phyloP scores from a whole-genome alignment of 1,284 basidiomycete species.

The Lignosus rhinocerotis region DNA sequence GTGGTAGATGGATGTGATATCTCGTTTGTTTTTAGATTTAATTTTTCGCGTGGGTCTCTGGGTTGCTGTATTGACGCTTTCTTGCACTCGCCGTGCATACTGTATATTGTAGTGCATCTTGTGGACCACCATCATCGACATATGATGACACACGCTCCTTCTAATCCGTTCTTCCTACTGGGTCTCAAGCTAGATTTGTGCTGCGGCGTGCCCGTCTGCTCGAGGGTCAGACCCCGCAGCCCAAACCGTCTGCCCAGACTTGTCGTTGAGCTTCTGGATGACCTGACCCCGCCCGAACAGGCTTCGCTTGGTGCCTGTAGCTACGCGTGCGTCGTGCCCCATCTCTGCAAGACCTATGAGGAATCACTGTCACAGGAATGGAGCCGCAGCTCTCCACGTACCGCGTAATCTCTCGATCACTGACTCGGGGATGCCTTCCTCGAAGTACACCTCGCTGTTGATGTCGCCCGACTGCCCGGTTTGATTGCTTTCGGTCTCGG shows the following conservation, averaged over 20 bases:
- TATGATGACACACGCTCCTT: background rate
- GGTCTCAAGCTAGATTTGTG: slow-evolving; percentile 66
- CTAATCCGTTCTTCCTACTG: background rate
- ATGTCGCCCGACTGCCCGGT: slow-evolving; percentile 61
- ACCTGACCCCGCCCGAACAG: slow-evolving; percentile 94
- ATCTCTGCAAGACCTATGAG: slow-evolving; percentile 40
- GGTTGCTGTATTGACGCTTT: background rate
- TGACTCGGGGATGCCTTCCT: slow-evolving; percentile 74
- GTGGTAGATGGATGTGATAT: slow-evolving; percentile 58
- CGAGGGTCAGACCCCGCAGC: slow-evolving; percentile 86
- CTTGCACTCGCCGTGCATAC: slow-evolving; percentile 1
- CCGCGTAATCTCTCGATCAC: slow-evolving; percentile 64
- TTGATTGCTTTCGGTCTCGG: slow-evolving; percentile 55
- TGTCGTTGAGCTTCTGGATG: slow-evolving; percentile 76
- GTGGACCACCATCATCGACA: background rate
- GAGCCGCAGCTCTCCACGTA: slow-evolving; percentile 32
- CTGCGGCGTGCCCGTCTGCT: slow-evolving; percentile 84
- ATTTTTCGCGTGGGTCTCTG: background rate
- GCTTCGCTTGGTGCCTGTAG: slow-evolving; percentile 61
- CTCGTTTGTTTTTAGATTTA: background rate
- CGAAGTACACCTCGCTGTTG: slow-evolving; percentile 85
- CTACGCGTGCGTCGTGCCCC: slow-evolving; percentile 80
- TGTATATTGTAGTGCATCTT: slow-evolving; percentile 9
- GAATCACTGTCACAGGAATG: background rate
- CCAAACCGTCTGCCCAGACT: slow-evolving; percentile 74